phyloP scores from a whole-genome alignment of 1,139 yeast species.

The Starmera stellimalicola region DNA sequence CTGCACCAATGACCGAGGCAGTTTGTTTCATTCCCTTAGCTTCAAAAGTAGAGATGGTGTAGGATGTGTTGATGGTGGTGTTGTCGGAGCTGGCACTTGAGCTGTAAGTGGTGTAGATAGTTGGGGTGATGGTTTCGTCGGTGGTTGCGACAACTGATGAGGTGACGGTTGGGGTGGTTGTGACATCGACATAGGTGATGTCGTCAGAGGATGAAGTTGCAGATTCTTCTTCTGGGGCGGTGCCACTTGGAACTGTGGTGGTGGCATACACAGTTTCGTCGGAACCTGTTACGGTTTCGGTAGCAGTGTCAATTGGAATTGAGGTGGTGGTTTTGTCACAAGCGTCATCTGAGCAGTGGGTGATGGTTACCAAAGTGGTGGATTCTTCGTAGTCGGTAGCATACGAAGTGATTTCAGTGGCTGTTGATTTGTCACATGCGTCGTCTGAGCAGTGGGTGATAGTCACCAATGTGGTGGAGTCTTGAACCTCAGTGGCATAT shows the following conservation, averaged over 20 bases:
- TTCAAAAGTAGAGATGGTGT: slow-evolving; percentile 10
- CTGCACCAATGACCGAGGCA: slow-evolving; percentile 1
- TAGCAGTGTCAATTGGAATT: slow-evolving; percentile 8
- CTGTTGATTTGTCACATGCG: too few relatives aligned
- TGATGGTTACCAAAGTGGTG: slow-evolving; percentile 36
- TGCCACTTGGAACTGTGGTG: slow-evolving; percentile 19
- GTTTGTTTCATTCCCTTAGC: background rate
- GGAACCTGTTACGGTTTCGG: slow-evolving; percentile 12
- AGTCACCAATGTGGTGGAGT: slow-evolving; percentile 31
- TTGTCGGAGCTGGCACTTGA: slow-evolving; percentile 8
- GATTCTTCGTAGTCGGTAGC: slow-evolving; percentile 23
- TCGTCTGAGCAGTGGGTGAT: slow-evolving; percentile 35
- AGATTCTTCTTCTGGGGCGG: slow-evolving; percentile 13
- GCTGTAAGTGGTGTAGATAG: slow-evolving; percentile 10
- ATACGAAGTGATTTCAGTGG: too few relatives aligned
- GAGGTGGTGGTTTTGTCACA: slow-evolving; percentile 24
- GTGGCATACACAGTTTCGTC: slow-evolving; percentile 14
- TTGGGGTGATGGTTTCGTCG: slow-evolving; percentile 14
- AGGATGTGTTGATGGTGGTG: slow-evolving; percentile 1
- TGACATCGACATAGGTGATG: slow-evolving; percentile 17
- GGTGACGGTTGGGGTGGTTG: slow-evolving; percentile 19
- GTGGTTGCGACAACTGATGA: slow-evolving; percentile 19
- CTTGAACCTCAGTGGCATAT: slow-evolving; percentile 25
- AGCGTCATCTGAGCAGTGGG: slow-evolving; percentile 31
- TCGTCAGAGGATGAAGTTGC: slow-evolving; percentile 23